A percentile compares a stretch with the other conserved stretches of the same genome.
Conservation (phyloP, 306 rosid genomes). For the Rubus idaeus region DNA sequence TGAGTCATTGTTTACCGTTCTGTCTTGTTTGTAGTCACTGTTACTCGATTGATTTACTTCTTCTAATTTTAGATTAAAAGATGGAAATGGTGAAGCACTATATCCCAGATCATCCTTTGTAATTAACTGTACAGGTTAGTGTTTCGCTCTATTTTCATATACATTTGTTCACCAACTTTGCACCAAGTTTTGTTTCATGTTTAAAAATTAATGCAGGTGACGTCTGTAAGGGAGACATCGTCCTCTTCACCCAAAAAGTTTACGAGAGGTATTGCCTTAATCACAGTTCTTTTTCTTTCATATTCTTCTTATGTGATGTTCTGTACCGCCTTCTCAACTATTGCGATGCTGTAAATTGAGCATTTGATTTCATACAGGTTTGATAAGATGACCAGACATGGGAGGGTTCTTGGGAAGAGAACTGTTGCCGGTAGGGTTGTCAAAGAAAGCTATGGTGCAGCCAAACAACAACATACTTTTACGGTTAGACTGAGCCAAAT, state of each 20-base stretch:
- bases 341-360: conserved; percentile 5
- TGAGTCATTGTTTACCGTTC: background rate
- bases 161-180: background rate
- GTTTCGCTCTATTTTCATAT: background rate
- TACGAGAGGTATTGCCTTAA: conserved; percentile 48
- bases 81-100: conserved; percentile 51
- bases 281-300: conserved; percentile 13
- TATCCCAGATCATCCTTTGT: conserved; percentile 68
- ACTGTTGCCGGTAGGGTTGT: conserved; percentile 73
- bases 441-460: conserved; percentile 81
- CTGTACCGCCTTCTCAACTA: conserved; percentile 5
- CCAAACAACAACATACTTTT: conserved; percentile 81
- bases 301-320: conserved; percentile 17
- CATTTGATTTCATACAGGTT: conserved; percentile 47
- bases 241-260: conserved; percentile 72
- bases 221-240: conserved; percentile 78
- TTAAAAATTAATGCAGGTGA: conserved; percentile 53
- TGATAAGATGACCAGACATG: conserved; percentile 58
- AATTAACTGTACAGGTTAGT: conserved; percentile 67
- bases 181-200: background rate
- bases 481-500: conserved; percentile 48
- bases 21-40: background rate
- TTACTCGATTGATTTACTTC: background rate
- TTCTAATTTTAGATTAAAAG: conserved; percentile 48
- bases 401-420: conserved; percentile 58